phyloP scores from a whole-genome alignment of 495 filamentous ascomycete species.

The Aspergillus saccharolyticus region DNA sequence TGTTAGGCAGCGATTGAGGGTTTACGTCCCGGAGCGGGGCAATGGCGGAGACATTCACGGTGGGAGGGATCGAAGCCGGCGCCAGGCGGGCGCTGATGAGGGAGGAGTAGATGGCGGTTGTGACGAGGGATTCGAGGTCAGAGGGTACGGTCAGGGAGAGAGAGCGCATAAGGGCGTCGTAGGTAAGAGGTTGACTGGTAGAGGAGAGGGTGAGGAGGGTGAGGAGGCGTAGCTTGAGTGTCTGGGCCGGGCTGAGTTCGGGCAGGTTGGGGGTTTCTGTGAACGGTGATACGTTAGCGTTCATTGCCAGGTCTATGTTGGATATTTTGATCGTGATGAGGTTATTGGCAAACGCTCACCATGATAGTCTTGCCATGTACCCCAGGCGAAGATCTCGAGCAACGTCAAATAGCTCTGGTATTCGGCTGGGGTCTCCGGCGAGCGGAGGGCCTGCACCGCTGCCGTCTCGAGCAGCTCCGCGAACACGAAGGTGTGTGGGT shows the following conservation, averaged over 20 bases:
- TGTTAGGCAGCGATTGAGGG: conserved; percentile 58
- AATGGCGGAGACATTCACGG: conserved; percentile 71
- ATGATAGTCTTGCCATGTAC: conserved; percentile 77
- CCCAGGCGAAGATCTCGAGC: conserved; percentile 89
- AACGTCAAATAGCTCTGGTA: conserved; percentile 58
- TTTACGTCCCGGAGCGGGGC: conserved; percentile 80
- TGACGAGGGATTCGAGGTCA: conserved; percentile 85
- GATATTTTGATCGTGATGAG: too few species aligned
- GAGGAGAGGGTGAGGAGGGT: conserved; percentile 73
- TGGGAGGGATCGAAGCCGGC: conserved; percentile 55
- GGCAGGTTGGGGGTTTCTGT: conserved; percentile 60
- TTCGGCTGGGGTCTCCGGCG: conserved; percentile 41
- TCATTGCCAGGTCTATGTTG: background rate
- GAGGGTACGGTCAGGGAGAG: conserved; percentile 64
- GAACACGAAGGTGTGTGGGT: conserved; percentile 88
- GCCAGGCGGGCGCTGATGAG: conserved; percentile 79
- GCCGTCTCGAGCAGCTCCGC: conserved; percentile 81
- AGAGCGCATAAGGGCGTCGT: conserved; percentile 56
- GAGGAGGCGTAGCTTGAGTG: conserved; percentile 83
- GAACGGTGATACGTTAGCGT: conserved; percentile 8
- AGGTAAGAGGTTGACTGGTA: conserved; percentile 62
- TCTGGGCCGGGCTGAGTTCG: conserved; percentile 63
- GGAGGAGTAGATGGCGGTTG: conserved; percentile 79
- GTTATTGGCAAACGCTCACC: conserved; percentile 33
- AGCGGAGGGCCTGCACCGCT: conserved; percentile 69